A percentile compares a stretch with the other conserved stretches of the same genome.
phyloP scores from a whole-genome alignment of 2,329 filamentous ascomycete species.

The Lasiodiplodia sp. region DNA sequence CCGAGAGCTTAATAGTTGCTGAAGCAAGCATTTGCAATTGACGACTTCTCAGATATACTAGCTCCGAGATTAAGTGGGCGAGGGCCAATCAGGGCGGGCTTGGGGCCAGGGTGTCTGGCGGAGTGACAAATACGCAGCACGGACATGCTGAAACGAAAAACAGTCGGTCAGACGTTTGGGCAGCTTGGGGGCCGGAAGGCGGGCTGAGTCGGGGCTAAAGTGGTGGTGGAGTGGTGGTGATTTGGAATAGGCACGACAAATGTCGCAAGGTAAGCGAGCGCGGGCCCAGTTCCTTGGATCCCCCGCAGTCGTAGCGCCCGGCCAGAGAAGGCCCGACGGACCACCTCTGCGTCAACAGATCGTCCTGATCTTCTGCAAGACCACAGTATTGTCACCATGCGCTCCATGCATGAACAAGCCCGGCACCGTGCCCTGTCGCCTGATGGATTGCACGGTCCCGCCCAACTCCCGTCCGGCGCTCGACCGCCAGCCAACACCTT shows the following conservation, averaged over 20 bases:
- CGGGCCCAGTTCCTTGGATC: not conserved
- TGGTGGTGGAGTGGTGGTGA: constrained; percentile 10
- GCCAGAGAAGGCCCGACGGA: not conserved
- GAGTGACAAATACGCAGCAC: constrained; percentile 26
- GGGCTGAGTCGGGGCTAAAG: constrained; percentile 17
- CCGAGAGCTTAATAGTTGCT: not conserved
- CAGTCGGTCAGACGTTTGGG: constrained; percentile 9
- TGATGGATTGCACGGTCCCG: not conserved
- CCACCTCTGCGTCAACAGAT: not conserved
- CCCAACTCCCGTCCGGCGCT: not conserved
- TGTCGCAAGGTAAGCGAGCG: constrained; percentile 20
- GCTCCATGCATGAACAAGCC: not conserved
- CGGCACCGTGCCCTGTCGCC: not conserved
- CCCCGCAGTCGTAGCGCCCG: not conserved
- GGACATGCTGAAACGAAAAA: constrained; percentile 20
- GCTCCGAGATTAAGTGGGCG: constrained; percentile 19
- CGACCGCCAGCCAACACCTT: not conserved
- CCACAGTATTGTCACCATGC: not conserved
- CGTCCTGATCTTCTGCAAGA: not conserved
- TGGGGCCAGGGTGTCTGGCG: not conserved
- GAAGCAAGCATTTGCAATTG: not conserved
- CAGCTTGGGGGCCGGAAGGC: constrained; percentile 6
- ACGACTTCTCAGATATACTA: constrained; percentile 13
- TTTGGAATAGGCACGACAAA: constrained; percentile 14
- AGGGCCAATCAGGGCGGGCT: not conserved